Conservation (phyloP, 2,329 filamentous ascomycete genomes). For the Elsinoe australis region DNA sequence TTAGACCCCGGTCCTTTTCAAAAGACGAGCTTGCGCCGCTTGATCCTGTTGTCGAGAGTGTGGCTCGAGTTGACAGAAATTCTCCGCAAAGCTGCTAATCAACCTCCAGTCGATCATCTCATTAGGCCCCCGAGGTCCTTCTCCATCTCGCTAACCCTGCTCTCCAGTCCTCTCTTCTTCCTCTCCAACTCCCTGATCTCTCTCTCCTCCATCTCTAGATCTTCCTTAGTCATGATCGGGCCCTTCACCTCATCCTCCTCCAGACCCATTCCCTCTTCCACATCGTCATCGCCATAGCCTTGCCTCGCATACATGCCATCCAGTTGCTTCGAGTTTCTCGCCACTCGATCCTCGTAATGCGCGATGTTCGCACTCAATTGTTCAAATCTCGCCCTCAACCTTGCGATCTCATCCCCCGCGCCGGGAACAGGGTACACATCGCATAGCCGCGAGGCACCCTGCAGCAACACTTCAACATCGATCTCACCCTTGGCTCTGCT, state of each 20-base stretch:
- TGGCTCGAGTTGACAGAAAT: no score
- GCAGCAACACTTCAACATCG: constrained; percentile 76
- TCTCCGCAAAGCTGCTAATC: no score
- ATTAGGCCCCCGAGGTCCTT: constrained; percentile 57
- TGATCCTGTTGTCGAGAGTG: no score
- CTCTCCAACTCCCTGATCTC: constrained; percentile 57
- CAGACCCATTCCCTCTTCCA: constrained; percentile 33
- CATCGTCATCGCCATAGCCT: constrained; percentile 20
- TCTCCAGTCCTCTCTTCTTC: constrained; percentile 56
- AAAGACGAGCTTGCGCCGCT: no score
- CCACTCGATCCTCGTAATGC: constrained; percentile 73
- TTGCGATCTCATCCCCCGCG: constrained; percentile 65
- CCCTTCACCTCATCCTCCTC: constrained; percentile 47
- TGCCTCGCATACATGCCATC: constrained; percentile 55
- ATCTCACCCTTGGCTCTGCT: constrained; percentile 57
- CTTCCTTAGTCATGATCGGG: constrained; percentile 56
- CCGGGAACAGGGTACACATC: constrained; percentile 78
- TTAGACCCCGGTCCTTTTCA: no score
- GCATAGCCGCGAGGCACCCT: constrained; percentile 83
- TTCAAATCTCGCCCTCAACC: constrained; percentile 62
- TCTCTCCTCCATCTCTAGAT: constrained; percentile 61
- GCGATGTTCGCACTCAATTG: constrained; percentile 65
- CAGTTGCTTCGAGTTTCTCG: constrained; percentile 66
- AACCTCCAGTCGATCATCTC: constrained; percentile 35
- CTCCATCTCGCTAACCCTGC: constrained; percentile 60